phyloP scores from a whole-genome alignment of 2,329 filamentous ascomycete genomes.

The Aureobasidium namibiae region DNA sequence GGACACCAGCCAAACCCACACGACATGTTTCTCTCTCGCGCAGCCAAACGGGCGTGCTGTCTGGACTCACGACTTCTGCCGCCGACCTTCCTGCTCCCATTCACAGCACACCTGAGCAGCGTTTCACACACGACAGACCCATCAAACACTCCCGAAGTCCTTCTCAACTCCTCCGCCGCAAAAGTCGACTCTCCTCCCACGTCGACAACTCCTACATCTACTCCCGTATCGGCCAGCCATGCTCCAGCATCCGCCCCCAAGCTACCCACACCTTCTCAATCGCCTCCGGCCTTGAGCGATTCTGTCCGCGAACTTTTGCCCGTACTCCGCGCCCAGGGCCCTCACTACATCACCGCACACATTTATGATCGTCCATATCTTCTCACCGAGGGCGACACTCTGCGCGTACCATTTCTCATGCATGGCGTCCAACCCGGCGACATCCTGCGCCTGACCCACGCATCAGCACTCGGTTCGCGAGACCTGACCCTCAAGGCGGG shows the following conservation, averaged over 20 bases:
- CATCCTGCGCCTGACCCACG: slow-evolving; percentile 78
- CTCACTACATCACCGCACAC: slow-evolving; percentile 71
- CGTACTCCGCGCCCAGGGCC: slow-evolving; percentile 61
- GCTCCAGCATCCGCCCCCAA: slow-evolving; percentile 14
- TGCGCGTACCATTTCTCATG: slow-evolving; percentile 44
- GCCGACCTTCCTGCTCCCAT: slow-evolving; percentile 45
- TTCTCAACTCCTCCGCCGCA: slow-evolving; percentile 5
- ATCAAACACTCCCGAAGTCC: slow-evolving; percentile 23
- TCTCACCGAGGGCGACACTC: slow-evolving; percentile 50
- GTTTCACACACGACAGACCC: slow-evolving; percentile 31
- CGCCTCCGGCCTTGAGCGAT: slow-evolving; percentile 39
- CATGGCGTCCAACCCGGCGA: slow-evolving; percentile 59
- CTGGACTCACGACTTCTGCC: slow-evolving; percentile 52
- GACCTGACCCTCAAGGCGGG: slow-evolving; percentile 81
- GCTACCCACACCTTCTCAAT: slow-evolving; percentile 24
- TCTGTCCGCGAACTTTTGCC: slow-evolving; percentile 58
- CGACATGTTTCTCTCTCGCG: slow-evolving; percentile 37
- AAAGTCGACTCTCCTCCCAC: not conserved
- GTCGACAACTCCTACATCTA: not conserved
- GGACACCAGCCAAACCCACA: not conserved
- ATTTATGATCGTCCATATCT: slow-evolving; percentile 76
- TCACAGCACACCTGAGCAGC: slow-evolving; percentile 39
- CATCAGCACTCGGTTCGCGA: slow-evolving; percentile 70
- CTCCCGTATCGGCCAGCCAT: not conserved
- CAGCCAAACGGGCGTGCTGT: slow-evolving; percentile 52